Evolutionary conservation across 148 eudicot genomes (phyloP).

Genomic region (Rhododendron vialii): DNA sequence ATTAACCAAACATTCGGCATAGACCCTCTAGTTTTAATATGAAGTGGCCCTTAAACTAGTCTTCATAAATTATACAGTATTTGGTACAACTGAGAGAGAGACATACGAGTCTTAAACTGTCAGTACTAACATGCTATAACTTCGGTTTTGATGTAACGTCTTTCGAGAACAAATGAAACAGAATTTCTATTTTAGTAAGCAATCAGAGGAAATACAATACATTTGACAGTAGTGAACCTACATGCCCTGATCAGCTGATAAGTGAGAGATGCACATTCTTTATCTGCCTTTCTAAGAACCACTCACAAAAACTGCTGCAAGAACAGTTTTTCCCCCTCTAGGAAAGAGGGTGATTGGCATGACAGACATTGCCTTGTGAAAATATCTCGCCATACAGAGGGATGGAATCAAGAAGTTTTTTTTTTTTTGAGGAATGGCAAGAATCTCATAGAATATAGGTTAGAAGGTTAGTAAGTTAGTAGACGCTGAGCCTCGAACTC

Average conservation of each 20-base stretch:
- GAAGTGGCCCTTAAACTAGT: not conserved
- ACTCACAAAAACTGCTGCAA: not conserved
- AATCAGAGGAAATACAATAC: not conserved
- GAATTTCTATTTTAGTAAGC: not conserved
- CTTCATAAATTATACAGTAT: not conserved
- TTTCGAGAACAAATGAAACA: not conserved
- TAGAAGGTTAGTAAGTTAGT: not conserved
- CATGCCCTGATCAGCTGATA: not conserved
- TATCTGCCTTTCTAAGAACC: not conserved
- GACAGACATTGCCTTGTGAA: not conserved
- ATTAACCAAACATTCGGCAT: not conserved
- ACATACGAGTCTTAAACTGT: too few species aligned
- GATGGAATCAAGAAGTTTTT: not conserved
- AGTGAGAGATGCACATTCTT: not conserved
- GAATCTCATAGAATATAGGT: not conserved
- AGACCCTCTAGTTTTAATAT: not conserved
- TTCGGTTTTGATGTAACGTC: not conserved
- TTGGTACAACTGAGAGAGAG: not conserved
- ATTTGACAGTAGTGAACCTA: not conserved
- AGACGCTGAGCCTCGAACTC: not conserved
- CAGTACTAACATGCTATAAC: not conserved
- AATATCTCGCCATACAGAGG: not conserved
- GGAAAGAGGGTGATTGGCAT: not conserved
- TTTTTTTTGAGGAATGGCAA: not conserved
- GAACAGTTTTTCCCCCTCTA: not conserved